Evolutionary conservation across 2,329 filamentous ascomycete species (phyloP), one percentile per base, ranked within the genome.

Genomic region (Epichloe aotearoae): DNA sequence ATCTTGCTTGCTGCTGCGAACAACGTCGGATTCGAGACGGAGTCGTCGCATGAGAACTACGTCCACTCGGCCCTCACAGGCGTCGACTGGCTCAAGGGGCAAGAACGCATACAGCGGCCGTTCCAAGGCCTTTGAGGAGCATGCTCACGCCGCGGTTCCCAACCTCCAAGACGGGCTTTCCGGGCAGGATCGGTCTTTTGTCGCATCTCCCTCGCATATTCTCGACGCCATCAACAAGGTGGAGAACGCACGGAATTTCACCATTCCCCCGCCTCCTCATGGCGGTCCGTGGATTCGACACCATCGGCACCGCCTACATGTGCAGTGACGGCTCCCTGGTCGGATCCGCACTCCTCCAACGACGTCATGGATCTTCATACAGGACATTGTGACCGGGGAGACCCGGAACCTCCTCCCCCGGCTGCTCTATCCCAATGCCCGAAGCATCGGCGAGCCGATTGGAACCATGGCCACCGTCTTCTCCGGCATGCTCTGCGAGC

Each of bases 291-390:
- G 51, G 41, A 5, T 20, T 54, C 17, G 51, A 54, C 42, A 53
- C 48, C 34, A 51, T 49, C 12, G 53, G 50, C 11, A 45, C 47
- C 0, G 50, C 53, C 8, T 54, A 47, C 51, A 52, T 54, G 53
- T 53, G 53, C 46, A 47, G 48, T 15, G 53, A 54, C 38, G 53
- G 53, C 19, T 20, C 19, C 3, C 53, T 54, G 30, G 33, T 54
- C 23, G 53, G 50, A 11, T 54, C 50, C 5, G 50, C 43, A 10
- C 10, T 54, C 2, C 26, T 23, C 50, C 6, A 54, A 52, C 45
- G 53, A 54, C 26, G 50, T 54, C n/a, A 51, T 54, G 53, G 53
- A 54, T 20, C 47, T 52, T 4, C 50, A 54, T n/a, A n/a, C n/a
- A n/a, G n/a, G n/a, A n/a, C 34, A 52, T 54, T 4, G 12, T 37